Base-by-base conservation (phyloP, 257 asterid genomes). In the Ajuga chamaepitys region DNA sequence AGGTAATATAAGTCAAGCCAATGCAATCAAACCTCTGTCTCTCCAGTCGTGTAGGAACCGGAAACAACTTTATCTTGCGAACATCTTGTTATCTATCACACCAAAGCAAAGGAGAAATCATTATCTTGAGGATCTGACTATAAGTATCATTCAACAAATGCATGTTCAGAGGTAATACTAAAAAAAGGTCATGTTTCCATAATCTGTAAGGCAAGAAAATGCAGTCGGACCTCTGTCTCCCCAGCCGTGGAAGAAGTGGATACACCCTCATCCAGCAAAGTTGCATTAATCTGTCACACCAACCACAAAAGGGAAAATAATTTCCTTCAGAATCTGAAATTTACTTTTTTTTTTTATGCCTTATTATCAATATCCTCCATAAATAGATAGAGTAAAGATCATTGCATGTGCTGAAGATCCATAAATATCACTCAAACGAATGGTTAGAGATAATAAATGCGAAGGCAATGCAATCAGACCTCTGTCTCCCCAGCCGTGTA, bases 181-280 rank as follows among this genome's bases (percentile, higher is more conserved):
- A n/a, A n/a, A n/a, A n/a, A n/a, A n/a, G n/a, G n/a, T n/a, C n/a
- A n/a, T n/a, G n/a, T n/a, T n/a, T n/a, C n/a, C n/a, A n/a, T n/a
- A n/a, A n/a, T n/a, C n/a, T n/a, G n/a, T 34, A 58, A 55, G 42
- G 13, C 25, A 55, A 68, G 46, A 8, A 24, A 45, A 58, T 5
- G 70, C 30, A 73, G 57, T 30, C 73, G 7, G 16, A 78, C 88
- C 83, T 75, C 77, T 25, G 58, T 38, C 26, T 72, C 81, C 30
- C 20, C 58, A 62, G 54, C 41, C 47, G 44, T n/a, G 17, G 26
- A 5, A 40, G 76, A 50, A 72, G 12, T 38, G 50, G 81, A 35
- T 63, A 62, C 62, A 54, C 28, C 76, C 42, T 58, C 45, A 38
- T 53, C 80, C 9, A 62, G 64, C 4, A 25, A 37, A 58, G 78